phyloP scores from a whole-genome alignment of 1,139 yeast species.

The Debaryomycetaceae sp. region DNA sequence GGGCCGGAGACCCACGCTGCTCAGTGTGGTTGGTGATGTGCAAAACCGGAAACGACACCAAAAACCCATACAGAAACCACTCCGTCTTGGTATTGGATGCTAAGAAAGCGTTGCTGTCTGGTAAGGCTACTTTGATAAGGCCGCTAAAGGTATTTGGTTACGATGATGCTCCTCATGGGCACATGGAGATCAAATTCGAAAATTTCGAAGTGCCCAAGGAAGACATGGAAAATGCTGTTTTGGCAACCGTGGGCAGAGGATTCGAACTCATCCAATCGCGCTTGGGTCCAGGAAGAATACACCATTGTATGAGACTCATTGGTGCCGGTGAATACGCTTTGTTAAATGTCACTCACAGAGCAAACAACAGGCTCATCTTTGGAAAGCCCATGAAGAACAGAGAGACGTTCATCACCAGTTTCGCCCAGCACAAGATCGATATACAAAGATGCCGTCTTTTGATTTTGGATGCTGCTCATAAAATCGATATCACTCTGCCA shows the following conservation, averaged over 20 bases:
- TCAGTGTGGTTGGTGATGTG: slow-evolving; percentile 67
- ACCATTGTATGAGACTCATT: slow-evolving; percentile 69
- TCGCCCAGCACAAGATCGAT: slow-evolving; percentile 58
- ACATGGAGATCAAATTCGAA: slow-evolving; percentile 57
- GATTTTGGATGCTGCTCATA: slow-evolving; percentile 64
- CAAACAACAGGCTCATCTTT: slow-evolving; percentile 53
- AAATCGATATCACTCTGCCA: slow-evolving; percentile 55
- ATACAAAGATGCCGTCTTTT: slow-evolving; percentile 56
- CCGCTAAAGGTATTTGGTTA: slow-evolving; percentile 61
- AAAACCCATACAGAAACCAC: slow-evolving; percentile 49
- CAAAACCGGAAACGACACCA: slow-evolving; percentile 41
- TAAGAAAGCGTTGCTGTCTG: slow-evolving; percentile 48
- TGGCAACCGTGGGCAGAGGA: slow-evolving; percentile 57
- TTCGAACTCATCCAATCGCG: slow-evolving; percentile 69
- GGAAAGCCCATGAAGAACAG: slow-evolving; percentile 53
- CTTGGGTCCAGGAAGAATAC: slow-evolving; percentile 71
- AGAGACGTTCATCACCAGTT: slow-evolving; percentile 49
- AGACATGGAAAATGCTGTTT: slow-evolving; percentile 35
- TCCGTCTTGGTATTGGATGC: slow-evolving; percentile 59
- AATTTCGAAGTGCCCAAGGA: slow-evolving; percentile 47
- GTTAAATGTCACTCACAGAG: slow-evolving; percentile 50
- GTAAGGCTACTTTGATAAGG: slow-evolving; percentile 48
- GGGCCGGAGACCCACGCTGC: slow-evolving; percentile 71
- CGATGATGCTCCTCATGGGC: slow-evolving; percentile 77
- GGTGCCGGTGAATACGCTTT: slow-evolving; percentile 67